Evolutionary conservation across 768 basidiomycete species (phyloP), one percentile per base, ranked within the genome.

Genomic region (Tulasnella sp.): DNA sequence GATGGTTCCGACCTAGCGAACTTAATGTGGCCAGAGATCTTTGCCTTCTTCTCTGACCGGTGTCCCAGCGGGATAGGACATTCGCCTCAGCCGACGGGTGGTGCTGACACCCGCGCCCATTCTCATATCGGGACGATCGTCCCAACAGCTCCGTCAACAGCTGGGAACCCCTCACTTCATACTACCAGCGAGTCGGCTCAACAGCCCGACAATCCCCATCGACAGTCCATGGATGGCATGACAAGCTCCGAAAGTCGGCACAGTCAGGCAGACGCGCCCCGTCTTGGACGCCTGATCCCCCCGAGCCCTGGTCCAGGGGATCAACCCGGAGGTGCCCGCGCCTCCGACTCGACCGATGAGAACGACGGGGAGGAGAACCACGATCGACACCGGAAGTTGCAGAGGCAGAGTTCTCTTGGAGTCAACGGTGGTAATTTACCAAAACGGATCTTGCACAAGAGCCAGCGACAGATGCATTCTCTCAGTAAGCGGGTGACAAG

Each of bases 1-100:
- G 92, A 96, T 48, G 97, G 98, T 0, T 89, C 95, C 0, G 95
- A 97, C 82, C 90, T 91, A 56, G 96, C 96, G 0, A 92, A 93
- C 81, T 86, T 87, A 24, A 91, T 90, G 79, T 96, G 95, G 90
- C 87, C 95, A 21, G 94, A 95, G 38, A 88, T 95, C 10, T 97
- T 97, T 84, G 86, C 89, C 6, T 98, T 94, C 93, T 92, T 96
- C 83, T 92, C 95, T 0, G 92, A 91, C 79, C 72, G 71, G 36
- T 75, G 74, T 58, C 79, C 74, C 74, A 80, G 73, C n/a, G 74
- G 42, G 36, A 42, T 74, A 46, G 38, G 73, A 18, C 73, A 74
- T 68, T 16, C 62, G 24, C 62, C 34, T 68, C 62, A 27, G 34
- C 62, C 62, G 7, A 6, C 62, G 8, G 62, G 62, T 12, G 8